These are phyloP conservation scores for Ustilago cynodontis DNA, from an alignment of 1,284 basidiomycete genomes.

Conservation along the genomic window DNA sequence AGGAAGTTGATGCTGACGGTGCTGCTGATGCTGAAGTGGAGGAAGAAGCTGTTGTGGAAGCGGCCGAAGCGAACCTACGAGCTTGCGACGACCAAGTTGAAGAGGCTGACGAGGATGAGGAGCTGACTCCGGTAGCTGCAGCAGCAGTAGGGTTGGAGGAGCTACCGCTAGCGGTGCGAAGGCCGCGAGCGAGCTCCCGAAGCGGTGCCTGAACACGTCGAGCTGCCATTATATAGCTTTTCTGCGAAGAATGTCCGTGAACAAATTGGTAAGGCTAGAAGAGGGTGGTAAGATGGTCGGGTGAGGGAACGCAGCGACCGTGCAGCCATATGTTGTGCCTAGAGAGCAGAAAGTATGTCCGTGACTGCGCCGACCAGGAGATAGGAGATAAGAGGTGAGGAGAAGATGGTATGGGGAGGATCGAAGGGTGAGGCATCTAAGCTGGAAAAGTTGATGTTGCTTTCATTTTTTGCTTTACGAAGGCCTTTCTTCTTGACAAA, in stretches of 20 bases:
- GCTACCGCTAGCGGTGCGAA: conserved; percentile 10
- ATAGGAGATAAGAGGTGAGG: conserved; percentile 5
- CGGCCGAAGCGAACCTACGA: conserved; percentile 29
- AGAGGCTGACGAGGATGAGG: conserved; percentile 19
- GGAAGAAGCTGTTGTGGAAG: conserved; percentile 28
- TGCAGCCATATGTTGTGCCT: background rate
- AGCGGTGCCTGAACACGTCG: conserved; percentile 25
- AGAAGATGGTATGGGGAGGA: background rate
- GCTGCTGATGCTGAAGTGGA: conserved; percentile 27
- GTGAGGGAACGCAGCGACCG: no score
- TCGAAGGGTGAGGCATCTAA: background rate
- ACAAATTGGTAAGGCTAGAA: background rate
- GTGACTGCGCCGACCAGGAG: background rate
- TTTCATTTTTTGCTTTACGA: conserved; percentile 21
- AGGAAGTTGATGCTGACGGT: conserved; percentile 20
- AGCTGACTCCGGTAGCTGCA: background rate
- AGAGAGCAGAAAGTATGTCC: background rate
- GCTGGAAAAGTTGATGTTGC: conserved; percentile 21
- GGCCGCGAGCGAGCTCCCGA: conserved; percentile 13
- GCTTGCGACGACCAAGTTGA: conserved; percentile 7
- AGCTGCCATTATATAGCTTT: conserved; percentile 25
- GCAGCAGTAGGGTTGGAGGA: conserved; percentile 14
- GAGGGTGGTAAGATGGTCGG: background rate
- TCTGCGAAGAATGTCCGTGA: background rate
- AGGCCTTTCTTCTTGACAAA: conserved; percentile 29